Evolutionary conservation across 768 basidiomycete genomes (phyloP), one percentile per base, ranked within the genome.

Genomic region (Amanita rimosa): DNA sequence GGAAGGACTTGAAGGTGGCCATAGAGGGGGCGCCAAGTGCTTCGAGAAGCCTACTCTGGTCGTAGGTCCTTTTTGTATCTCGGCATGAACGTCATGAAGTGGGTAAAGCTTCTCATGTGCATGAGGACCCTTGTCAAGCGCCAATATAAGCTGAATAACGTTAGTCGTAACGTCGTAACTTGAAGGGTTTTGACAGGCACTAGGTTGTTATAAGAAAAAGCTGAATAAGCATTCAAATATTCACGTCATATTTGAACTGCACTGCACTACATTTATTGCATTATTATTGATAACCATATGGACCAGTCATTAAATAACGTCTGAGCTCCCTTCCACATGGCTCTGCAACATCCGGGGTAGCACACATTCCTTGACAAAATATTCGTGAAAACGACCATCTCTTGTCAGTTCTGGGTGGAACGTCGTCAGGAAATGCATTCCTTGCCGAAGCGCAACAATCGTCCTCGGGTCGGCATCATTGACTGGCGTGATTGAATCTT

Each of bases 371-470:
- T 71, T 71, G 36, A 95, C 71, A 59, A 95, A 97, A 62, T 87
- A 95, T 52, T 95, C 86, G 62, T 96, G 94, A 59, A 97, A 89
- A 34, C 94, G 79, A 50, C 76, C 66, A 58, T 98, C 95, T 49
- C 74, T 72, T 19, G 89, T 93, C 39, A 98, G 69, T 63, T 98
- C 95, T 0, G 94, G 95, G 60, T 98, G 95, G 68, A 96, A 97
- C 0, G 84, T 89, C 3, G 93, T 92, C 24, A 93, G 73, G 52
- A 98, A 69, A 60, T 91, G 83, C 22, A 68, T 71, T 22, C 94
- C 94, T 60, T 96, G 89, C 3, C 83, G 78, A 14, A 93, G 65
- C 14, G 92, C 92, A 43, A 97, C 93, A 53, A 88, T 79, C 9
- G 74, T 81, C 58, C 72, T 74, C 6, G 77, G 74, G 54, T 83